Percentiles rank a stretch among this genome's conserved stretches.
These are phyloP conservation scores for Dictyophora rubrovolvata DNA, from an alignment of 768 basidiomycete genomes.

Conservation along the genomic window DNA sequence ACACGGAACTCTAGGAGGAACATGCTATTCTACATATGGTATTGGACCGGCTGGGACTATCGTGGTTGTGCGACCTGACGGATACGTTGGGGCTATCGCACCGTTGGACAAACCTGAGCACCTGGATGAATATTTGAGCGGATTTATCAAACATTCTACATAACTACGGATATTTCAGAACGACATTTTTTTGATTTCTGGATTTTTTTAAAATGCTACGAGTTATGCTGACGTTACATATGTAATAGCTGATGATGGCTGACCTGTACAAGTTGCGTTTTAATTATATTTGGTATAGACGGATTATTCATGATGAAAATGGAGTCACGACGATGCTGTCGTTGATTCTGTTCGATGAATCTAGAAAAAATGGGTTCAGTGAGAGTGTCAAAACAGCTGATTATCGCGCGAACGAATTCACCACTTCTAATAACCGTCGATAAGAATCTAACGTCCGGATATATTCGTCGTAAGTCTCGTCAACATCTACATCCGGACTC, in stretches of 20 bases:
- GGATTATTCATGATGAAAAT: background rate
- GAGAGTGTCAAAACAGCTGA: background rate
- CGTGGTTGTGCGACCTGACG: slow-evolving; percentile 53
- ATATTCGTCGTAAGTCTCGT: slow-evolving; percentile 66
- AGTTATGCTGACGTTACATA: too few relatives aligned
- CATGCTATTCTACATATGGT: slow-evolving; percentile 48
- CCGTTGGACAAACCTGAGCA: slow-evolving; percentile 35
- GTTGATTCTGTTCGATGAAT: slow-evolving; percentile 4
- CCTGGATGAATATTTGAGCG: slow-evolving; percentile 8
- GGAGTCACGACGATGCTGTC: background rate
- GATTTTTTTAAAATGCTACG: too few relatives aligned
- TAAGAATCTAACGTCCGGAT: slow-evolving; percentile 59
- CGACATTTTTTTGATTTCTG: too few relatives aligned
- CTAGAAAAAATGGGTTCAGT: background rate
- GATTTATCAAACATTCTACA: background rate
- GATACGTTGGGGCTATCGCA: slow-evolving; percentile 50
- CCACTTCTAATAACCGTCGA: slow-evolving; percentile 54
- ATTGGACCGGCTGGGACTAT: slow-evolving; percentile 37
- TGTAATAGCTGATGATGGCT: background rate
- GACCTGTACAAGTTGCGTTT: background rate
- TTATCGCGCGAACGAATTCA: slow-evolving; percentile 17
- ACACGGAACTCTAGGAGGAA: slow-evolving; percentile 35
- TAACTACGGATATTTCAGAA: background rate
- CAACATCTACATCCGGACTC: slow-evolving; percentile 60
- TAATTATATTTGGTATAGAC: background rate